A percentile compares a stretch with the other conserved stretches of the same genome.
Evolutionary conservation across 345 rosid species (phyloP).

Genomic region (Rhizophora apiculata): DNA sequence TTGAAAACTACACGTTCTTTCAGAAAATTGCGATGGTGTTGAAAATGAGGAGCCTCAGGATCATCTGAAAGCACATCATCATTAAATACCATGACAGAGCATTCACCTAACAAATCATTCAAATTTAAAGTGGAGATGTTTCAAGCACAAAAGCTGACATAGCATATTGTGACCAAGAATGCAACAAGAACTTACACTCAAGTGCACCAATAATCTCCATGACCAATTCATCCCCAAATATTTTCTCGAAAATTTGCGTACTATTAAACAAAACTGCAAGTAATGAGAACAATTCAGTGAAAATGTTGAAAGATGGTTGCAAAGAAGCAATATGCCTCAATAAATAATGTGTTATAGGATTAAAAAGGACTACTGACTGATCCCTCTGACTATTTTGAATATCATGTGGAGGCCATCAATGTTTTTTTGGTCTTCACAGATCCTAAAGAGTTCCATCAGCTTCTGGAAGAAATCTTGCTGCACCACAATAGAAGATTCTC

Average conservation of each 20-base stretch:
- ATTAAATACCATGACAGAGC: background rate
- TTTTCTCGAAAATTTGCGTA: constrained; percentile 68
- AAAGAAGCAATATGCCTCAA: constrained; percentile 11
- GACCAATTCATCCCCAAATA: constrained; percentile 77
- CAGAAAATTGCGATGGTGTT: constrained; percentile 65
- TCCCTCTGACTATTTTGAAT: constrained; percentile 74
- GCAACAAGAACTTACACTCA: constrained; percentile 60
- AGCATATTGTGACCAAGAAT: background rate
- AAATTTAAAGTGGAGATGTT: background rate
- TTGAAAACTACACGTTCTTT: constrained; percentile 73
- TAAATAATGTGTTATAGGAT: constrained; percentile 14
- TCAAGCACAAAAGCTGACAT: background rate
- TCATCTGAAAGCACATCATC: constrained; percentile 54
- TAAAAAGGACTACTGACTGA: constrained; percentile 53
- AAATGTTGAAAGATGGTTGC: constrained; percentile 9
- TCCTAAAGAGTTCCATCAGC: constrained; percentile 66
- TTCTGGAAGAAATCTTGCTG: constrained; percentile 77
- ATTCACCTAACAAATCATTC: background rate
- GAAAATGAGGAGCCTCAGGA: constrained; percentile 58
- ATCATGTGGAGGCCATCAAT: constrained; percentile 73
- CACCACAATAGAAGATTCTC: constrained; percentile 29
- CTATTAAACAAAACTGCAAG: constrained; percentile 76
- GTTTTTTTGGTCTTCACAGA: constrained; percentile 63
- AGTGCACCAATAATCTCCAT: constrained; percentile 87
- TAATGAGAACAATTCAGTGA: constrained; percentile 15